These are phyloP conservation scores for Oidium heveae DNA, from an alignment of 2,329 filamentous ascomycete genomes.

Conservation along the genomic window DNA sequence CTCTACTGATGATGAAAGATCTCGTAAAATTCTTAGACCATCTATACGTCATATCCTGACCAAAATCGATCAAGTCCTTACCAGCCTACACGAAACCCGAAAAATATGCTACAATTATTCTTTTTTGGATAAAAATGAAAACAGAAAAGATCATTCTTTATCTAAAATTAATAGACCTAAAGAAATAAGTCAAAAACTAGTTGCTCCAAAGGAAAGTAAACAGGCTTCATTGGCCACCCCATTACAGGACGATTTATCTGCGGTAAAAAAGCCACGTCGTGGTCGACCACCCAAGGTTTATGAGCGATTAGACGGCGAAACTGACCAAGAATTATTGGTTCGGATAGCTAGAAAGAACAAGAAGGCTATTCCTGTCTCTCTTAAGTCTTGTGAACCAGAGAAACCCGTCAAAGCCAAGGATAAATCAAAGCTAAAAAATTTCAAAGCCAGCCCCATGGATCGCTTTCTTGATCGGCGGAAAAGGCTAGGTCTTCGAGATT, in stretches of 20 bases:
- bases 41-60: slow-evolving; percentile 43
- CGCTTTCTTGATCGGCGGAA: slow-evolving; percentile 2
- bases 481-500: slow-evolving; percentile 28
- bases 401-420: not conserved
- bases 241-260: not conserved
- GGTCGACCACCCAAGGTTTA: slow-evolving; percentile 11
- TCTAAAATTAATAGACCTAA: not conserved
- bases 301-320: slow-evolving; percentile 9
- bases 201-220: not conserved
- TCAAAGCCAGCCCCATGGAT: slow-evolving; percentile 2
- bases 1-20: slow-evolving; percentile 45
- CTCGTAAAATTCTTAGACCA: slow-evolving; percentile 38
- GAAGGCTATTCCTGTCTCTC: slow-evolving; percentile 17
- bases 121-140: slow-evolving; percentile 12
- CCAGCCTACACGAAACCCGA: slow-evolving; percentile 42
- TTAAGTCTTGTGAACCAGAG: slow-evolving; percentile 2
- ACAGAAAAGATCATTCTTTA: slow-evolving; percentile 7
- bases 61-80: slow-evolving; percentile 43
- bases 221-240: not conserved
- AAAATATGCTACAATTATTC: slow-evolving; percentile 21
- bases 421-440: not conserved
- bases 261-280: slow-evolving; percentile 5
- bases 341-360: slow-evolving; percentile 21
- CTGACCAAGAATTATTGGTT: slow-evolving; percentile 19
- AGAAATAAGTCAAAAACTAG: slow-evolving; percentile 1